These are phyloP conservation scores for Vigna hirtella DNA, from an alignment of 306 rosid genomes.

Conservation along the genomic window DNA sequence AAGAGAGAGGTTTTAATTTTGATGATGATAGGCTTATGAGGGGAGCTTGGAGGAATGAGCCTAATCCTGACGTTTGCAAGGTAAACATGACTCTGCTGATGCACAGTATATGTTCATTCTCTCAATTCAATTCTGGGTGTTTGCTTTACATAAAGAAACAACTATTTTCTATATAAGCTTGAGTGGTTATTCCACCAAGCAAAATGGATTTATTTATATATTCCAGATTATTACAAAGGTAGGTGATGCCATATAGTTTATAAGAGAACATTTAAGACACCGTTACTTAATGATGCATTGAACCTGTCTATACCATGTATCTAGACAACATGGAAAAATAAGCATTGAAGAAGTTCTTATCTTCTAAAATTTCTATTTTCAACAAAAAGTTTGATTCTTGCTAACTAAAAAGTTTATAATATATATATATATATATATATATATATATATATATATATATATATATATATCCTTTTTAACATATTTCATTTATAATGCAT, in stretches of 20 bases:
- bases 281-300: too few relatives aligned
- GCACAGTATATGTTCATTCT: conserved; percentile 22
- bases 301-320: too few relatives aligned
- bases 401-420: conserved; percentile 19
- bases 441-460: too few relatives aligned
- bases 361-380: neutral
- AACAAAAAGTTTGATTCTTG: conserved; percentile 29
- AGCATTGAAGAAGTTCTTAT: neutral
- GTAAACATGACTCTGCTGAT: conserved; percentile 54
- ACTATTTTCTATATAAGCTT: neutral
- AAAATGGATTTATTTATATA: too few relatives aligned
- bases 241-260: neutral
- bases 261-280: too few relatives aligned
- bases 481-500: neutral
- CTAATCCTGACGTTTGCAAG: conserved; percentile 89
- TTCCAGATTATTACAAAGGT: neutral
- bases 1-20: conserved; percentile 92
- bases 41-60: conserved; percentile 98
- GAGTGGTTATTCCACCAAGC: neutral
- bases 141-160: neutral
- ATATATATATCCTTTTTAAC: conserved; percentile 6
- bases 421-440: too few relatives aligned
- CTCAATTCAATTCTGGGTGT: conserved; percentile 17
- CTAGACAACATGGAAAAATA: too few relatives aligned
- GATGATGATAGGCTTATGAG: conserved; percentile 87